A percentile compares a stretch with the other conserved stretches of the same genome.
Evolutionary conservation across 768 basidiomycete genomes (phyloP).

Genomic region (Coprinellus aureogranulatus): DNA sequence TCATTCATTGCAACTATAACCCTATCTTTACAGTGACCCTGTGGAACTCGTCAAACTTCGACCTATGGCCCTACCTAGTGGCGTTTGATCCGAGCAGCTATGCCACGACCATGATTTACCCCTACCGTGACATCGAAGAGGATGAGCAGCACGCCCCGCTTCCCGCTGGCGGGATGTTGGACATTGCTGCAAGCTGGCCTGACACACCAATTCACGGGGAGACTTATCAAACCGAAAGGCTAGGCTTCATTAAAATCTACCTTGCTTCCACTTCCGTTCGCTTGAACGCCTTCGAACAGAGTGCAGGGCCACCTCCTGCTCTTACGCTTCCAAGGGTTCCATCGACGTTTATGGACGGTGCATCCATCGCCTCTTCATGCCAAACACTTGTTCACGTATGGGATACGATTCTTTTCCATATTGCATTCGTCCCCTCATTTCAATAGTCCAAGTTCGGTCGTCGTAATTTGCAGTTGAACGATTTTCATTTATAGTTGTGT

Average conservation of each 20-base stretch:
- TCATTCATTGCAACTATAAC: constrained; percentile 40
- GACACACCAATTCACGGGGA: constrained; percentile 12
- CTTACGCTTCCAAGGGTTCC: not conserved
- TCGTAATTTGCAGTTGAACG: not conserved
- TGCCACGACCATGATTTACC: constrained; percentile 54
- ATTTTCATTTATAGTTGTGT: no score
- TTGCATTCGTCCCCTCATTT: constrained; percentile 5
- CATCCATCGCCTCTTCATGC: not conserved
- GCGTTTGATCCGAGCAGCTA: constrained; percentile 61
- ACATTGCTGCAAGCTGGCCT: constrained; percentile 4
- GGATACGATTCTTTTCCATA: constrained; percentile 1
- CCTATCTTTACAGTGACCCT: constrained; percentile 48
- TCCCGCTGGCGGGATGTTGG: constrained; percentile 4
- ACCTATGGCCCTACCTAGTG: constrained; percentile 63
- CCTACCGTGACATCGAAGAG: constrained; percentile 22
- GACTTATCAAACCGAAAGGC: constrained; percentile 29
- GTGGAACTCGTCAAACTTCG: constrained; percentile 46
- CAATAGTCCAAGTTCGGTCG: not conserved
- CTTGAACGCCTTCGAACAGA: constrained; percentile 43
- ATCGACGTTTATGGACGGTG: constrained; percentile 3
- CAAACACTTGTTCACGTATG: constrained; percentile 2
- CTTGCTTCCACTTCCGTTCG: constrained; percentile 50
- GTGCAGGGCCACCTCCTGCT: not conserved
- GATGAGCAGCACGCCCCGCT: constrained; percentile 37
- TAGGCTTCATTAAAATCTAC: constrained; percentile 58